Percentiles rank a stretch among this genome's conserved stretches.
These are phyloP conservation scores for Rubus parviflorus DNA, from an alignment of 306 rosid genomes.

Conservation along the genomic window DNA sequence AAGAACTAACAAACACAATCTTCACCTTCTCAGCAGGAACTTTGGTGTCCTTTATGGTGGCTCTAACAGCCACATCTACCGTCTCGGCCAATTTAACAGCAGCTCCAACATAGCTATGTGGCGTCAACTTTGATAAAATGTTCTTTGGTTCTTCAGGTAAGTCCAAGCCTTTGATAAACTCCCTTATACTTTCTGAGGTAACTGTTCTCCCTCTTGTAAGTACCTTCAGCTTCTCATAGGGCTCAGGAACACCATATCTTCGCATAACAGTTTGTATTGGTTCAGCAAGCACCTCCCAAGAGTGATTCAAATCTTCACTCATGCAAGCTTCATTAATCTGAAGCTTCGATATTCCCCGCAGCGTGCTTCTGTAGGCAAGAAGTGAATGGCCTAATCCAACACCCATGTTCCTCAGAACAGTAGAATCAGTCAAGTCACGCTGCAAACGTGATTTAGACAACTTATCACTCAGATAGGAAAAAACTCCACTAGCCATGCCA, in stretches of 20 bases:
- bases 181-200: conserved; percentile 67
- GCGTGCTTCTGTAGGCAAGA: conserved; percentile 82
- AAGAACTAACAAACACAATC: conserved; percentile 3
- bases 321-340: conserved; percentile 83
- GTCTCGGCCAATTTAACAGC: conserved; percentile 76
- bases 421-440: conserved; percentile 87
- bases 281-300: conserved; percentile 98
- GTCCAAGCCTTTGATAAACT: conserved; percentile 69
- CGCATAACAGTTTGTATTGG: conserved; percentile 98
- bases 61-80: conserved; percentile 45
- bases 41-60: not conserved
- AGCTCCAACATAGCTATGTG: conserved; percentile 73
- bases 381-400: conserved; percentile 87
- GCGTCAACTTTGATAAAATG: conserved; percentile 66
- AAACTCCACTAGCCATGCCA: conserved; percentile 71
- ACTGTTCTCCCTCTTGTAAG: conserved; percentile 88
- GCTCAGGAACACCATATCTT: conserved; percentile 90
- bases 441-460: conserved; percentile 91
- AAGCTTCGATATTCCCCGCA: conserved; percentile 82
- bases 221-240: conserved; percentile 86
- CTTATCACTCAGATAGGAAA: conserved; percentile 76
- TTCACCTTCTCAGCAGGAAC: conserved; percentile 15
- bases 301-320: conserved; percentile 70
- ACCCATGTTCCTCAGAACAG: conserved; percentile 89
- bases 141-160: conserved; percentile 68